Base-by-base conservation (phyloP, 2,329 filamentous ascomycete genomes). In the Cercospora sesami region DNA sequence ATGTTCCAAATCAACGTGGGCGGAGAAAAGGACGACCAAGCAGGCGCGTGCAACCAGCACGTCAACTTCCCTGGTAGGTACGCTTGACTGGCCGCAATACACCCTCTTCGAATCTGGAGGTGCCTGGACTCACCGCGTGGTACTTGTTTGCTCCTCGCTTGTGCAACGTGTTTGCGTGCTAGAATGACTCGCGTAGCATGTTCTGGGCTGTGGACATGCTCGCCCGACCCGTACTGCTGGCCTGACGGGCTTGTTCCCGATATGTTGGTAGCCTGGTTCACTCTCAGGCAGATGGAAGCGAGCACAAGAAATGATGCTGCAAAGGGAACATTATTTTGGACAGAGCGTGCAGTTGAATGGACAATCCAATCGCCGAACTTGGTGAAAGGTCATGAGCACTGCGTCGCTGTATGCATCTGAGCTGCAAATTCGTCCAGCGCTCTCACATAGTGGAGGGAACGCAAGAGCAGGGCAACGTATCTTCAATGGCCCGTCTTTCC, bases 1-100 rank as follows among this genome's bases (percentile, higher is more conserved):
- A 53, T 59, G 63, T 65, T 63, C 33, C 53, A 63, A 16, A 16
- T 69, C 26, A 39, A 26, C 58, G 39, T 63, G 23, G 36, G 57
- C 64, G 55, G 64, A 39, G 55, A 64, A 65, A 65, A 48, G 14
- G 45, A 28, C 57, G 30, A 62, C 65, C 62, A 69, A 45, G 31
- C 45, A 63, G 57, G 21, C 58, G 30, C 57, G 67, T 64, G 53
- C 58, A 28, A 69, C 64, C 58, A 23, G 60, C 53, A 51, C 66
- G 65, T 69, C 68, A 67, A 57, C 16, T 26, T 45, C 16, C 55
- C 62, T 51, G 33, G 60, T 42, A 45, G 31, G 6, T 31, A 28
- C 64, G 31, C 18, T 57, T n/a, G 31, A 53, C 58, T 63, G 53
- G 45, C 48, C 59, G 62, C 58, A 59, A 45, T 28, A 61, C 62